phyloP scores from a whole-genome alignment of 2,329 filamentous ascomycete species.

The Cadophora sp. region DNA sequence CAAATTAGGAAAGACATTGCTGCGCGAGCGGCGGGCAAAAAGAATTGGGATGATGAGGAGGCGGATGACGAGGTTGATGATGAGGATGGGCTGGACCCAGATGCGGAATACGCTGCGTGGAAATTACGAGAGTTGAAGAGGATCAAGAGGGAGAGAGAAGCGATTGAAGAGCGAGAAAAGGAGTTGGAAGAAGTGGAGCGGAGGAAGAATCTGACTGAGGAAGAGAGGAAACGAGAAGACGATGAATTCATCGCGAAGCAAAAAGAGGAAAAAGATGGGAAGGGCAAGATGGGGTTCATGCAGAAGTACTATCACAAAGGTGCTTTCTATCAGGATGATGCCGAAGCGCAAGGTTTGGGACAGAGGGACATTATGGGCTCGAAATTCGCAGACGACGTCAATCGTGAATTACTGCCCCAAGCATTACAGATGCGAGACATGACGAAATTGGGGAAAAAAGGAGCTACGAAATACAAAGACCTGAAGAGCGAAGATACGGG shows the following conservation, averaged over 20 bases:
- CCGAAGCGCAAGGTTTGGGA: conserved; percentile 75
- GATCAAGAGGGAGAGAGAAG: conserved; percentile 84
- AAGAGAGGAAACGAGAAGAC: conserved; percentile 88
- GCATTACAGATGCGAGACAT: conserved; percentile 93
- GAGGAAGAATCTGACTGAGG: conserved; percentile 81
- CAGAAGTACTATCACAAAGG: conserved; percentile 98
- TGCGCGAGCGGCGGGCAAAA: conserved; percentile 76
- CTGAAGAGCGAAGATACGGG: conserved; percentile 91
- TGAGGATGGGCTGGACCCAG: conserved; percentile 84
- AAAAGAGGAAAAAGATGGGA: conserved; percentile 56
- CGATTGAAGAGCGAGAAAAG: conserved; percentile 82
- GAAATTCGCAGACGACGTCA: conserved; percentile 82
- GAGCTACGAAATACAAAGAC: conserved; percentile 88
- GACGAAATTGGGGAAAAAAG: conserved; percentile 92
- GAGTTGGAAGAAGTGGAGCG: conserved; percentile 91
- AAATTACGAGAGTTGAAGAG: conserved; percentile 90
- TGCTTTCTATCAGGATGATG: conserved; percentile 90
- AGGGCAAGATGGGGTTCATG: conserved; percentile 87
- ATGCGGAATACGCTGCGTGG: conserved; percentile 91
- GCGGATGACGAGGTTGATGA: conserved; percentile 83
- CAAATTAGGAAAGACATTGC: conserved; percentile 84
- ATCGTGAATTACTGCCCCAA: conserved; percentile 84
- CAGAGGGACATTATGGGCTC: conserved; percentile 87
- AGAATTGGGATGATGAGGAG: conserved; percentile 82
- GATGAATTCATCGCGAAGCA: conserved; percentile 78